phyloP scores from a whole-genome alignment of 768 basidiomycete genomes.

The Sarcodon sp. region DNA sequence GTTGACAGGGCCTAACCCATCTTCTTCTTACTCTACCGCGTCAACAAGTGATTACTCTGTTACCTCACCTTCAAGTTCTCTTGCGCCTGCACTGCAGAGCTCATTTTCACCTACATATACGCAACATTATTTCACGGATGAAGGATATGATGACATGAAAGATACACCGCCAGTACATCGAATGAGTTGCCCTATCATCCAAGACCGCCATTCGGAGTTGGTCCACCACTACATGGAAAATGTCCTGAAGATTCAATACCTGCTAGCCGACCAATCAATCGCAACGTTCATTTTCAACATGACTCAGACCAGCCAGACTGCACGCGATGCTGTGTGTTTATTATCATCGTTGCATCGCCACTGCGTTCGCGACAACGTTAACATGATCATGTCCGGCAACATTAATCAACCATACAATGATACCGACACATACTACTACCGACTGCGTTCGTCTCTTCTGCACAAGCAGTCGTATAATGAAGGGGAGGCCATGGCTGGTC shows the following conservation, averaged over 20 bases:
- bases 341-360: conserved; percentile 47
- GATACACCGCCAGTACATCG: conserved; percentile 3
- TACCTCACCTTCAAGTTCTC: not conserved
- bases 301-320: conserved; percentile 28
- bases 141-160: conserved; percentile 7
- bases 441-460: conserved; percentile 9
- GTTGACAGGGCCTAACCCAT: conserved; percentile 30
- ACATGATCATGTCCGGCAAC: conserved; percentile 1
- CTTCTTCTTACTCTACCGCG: conserved; percentile 6
- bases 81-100: conserved; percentile 7
- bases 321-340: conserved; percentile 47
- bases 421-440: conserved; percentile 9
- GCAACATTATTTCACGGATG: conserved; percentile 1
- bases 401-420: conserved; percentile 5
- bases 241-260: conserved; percentile 57
- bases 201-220: conserved; percentile 13
- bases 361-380: conserved; percentile 10
- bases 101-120: conserved; percentile 11
- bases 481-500: conserved; percentile 68
- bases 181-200: conserved; percentile 10
- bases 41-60: conserved; percentile 2
- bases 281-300: conserved; percentile 36
- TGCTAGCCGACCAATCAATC: conserved; percentile 42
- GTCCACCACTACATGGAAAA: conserved; percentile 40
- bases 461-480: conserved; percentile 22